Conservation (phyloP, 495 filamentous ascomycete species). For the Oleoguttula mirabilis region DNA sequence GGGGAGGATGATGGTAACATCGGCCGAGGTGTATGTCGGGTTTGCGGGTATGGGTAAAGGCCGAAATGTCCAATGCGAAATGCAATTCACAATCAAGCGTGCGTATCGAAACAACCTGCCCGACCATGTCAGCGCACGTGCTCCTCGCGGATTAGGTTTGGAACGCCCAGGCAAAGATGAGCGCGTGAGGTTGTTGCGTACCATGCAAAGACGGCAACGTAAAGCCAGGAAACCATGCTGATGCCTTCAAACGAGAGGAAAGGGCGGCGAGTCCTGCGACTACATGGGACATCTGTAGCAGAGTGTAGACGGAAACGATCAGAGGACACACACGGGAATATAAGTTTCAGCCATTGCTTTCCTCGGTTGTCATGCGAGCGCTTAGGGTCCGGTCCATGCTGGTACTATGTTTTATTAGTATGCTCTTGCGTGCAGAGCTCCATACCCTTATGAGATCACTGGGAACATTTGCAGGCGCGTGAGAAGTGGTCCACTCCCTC, state of each 20-base stretch:
- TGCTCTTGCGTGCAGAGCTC: slow-evolving; percentile 15
- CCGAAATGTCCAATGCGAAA: slow-evolving; percentile 52
- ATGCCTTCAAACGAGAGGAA: slow-evolving; percentile 14
- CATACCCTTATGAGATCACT: slow-evolving; percentile 19
- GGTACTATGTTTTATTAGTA: slow-evolving; percentile 17
- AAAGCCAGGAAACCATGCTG: slow-evolving; percentile 23
- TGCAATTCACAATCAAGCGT: slow-evolving; percentile 51
- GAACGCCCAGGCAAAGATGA: background rate
- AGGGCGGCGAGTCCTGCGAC: slow-evolving; percentile 3
- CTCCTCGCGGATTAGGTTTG: no score
- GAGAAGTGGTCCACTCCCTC: slow-evolving; percentile 2
- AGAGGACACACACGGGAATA: slow-evolving; percentile 10
- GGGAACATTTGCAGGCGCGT: slow-evolving; percentile 6
- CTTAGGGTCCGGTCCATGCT: slow-evolving; percentile 15
- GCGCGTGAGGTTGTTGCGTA: slow-evolving; percentile 9
- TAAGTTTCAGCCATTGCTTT: slow-evolving; percentile 14
- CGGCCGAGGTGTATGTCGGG: slow-evolving; percentile 50
- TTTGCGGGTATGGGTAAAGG: slow-evolving; percentile 50
- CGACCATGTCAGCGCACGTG: slow-evolving; percentile 2
- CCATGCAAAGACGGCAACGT: slow-evolving; percentile 17
- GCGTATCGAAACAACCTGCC: slow-evolving; percentile 38
- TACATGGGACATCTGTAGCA: slow-evolving; percentile 11
- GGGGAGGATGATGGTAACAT: slow-evolving; percentile 66
- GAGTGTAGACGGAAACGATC: slow-evolving; percentile 5
- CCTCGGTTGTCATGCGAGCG: slow-evolving; percentile 21